Base-by-base conservation (phyloP, 345 rosid species). In the Populus simonii region DNA sequence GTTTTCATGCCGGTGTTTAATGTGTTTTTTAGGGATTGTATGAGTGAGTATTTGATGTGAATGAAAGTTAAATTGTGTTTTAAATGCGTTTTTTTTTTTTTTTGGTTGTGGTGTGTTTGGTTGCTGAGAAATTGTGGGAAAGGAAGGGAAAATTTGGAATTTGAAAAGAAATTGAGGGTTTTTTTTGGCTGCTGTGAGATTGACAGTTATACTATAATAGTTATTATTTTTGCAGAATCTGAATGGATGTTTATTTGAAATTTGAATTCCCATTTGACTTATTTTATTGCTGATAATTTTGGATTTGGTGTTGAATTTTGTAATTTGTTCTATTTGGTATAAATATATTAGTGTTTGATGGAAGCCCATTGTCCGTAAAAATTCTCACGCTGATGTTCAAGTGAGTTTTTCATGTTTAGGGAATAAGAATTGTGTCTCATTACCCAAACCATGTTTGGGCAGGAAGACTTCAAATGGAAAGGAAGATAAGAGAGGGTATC, bases 1-100 rank as follows among this genome's bases (percentile, higher is more conserved):
- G 55, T n/a, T 22, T 33, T 20, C 68, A 41, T 45, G 31, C 71
- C 65, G 78, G 47, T 57, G 74, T 47, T 75, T n/a, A 66, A 3
- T 8, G 43, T 45, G 27, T 23, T 45, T 71, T 41, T 15, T 74
- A 63, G 35, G 38, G 31, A 25, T n/a, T 22, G 9, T 2, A n/a
- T 11, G 25, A 33, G 25, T 57, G 68, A 25, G 49, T 76, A 27
- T 55, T n/a, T 22, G 45, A 38, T 73, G 17, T 47, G 16, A n/a
- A n/a, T 36, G 68, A 27, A 36, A 59, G 51, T 55, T 18, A 39
- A 73, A 59, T 61, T 59, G 29, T 33, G 68, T 38, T 35, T 61
- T 8, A 8, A 13, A 49, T 47, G 41, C 49, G n/a, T 20, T n/a
- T 57, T 3, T 57, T 57, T 59, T 23, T 59, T n/a, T 57, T 20